phyloP scores from a whole-genome alignment of 106 monocot species.

The Hemerocallis citrina region DNA sequence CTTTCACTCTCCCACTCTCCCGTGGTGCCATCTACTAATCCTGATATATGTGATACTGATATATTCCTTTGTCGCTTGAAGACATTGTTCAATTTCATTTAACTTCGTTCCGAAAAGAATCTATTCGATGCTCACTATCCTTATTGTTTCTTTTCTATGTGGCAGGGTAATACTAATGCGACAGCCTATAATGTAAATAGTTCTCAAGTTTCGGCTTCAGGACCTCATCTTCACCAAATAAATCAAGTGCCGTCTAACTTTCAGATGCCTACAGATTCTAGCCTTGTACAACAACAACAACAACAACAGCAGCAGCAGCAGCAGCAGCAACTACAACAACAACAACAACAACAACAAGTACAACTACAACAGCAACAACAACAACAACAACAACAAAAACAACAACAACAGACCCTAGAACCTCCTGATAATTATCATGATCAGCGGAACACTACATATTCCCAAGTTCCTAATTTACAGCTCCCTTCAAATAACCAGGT shows the following conservation, averaged over 20 bases:
- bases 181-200: slow-evolving; percentile 10
- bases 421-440: slow-evolving; percentile 16
- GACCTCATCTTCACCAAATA: slow-evolving; percentile 18
- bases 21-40: not conserved
- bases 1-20: no score
- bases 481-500: slow-evolving; percentile 45
- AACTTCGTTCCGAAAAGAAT: not conserved
- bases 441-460: slow-evolving; percentile 23
- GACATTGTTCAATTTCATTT: not conserved
- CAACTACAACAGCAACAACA: no score
- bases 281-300: no score
- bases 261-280: slow-evolving; percentile 28
- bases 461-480: slow-evolving; percentile 28
- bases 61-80: no score
- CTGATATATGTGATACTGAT: not conserved
- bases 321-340: no score
- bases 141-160: slow-evolving; percentile 2
- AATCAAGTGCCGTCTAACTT: slow-evolving; percentile 38
- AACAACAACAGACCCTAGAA: no score
- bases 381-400: no score
- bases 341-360: no score
- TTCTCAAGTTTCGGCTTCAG: slow-evolving; percentile 24
- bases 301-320: no score
- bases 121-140: not conserved
- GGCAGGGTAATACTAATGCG: slow-evolving; percentile 31